A percentile compares a stretch with the other conserved stretches of the same genome.
phyloP scores from a whole-genome alignment of 148 eudicot genomes.

The Mesembryanthemum crystallinum region DNA sequence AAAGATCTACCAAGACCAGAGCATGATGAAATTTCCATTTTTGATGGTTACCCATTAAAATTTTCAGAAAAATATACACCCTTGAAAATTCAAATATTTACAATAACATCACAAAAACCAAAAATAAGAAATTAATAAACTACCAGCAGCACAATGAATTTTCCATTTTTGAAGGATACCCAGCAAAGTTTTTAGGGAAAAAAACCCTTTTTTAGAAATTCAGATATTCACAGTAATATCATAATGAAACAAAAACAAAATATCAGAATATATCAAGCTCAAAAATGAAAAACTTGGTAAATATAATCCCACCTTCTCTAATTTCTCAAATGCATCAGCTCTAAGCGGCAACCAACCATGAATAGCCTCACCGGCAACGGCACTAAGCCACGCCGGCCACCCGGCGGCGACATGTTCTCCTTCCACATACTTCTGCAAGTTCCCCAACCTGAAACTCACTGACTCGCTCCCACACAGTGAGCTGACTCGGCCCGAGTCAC shows the following conservation, averaged over 20 bases:
- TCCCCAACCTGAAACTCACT: constrained; percentile 80
- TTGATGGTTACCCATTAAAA: neutral
- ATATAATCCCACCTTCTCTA: constrained; percentile 88
- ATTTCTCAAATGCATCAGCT: constrained; percentile 75
- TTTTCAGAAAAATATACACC: neutral
- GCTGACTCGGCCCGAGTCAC: constrained; percentile 49
- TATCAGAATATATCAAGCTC: too few species aligned
- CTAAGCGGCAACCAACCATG: constrained; percentile 90
- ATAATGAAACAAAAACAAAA: neutral
- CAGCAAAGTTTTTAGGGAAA: neutral
- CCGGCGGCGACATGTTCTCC: constrained; percentile 96
- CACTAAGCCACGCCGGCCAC: constrained; percentile 98
- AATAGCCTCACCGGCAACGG: constrained; percentile 95
- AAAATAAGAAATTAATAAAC: neutral
- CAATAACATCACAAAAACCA: neutral
- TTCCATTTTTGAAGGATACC: neutral
- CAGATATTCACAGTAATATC: too few species aligned
- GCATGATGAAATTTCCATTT: neutral
- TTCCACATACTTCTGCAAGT: constrained; percentile 70
- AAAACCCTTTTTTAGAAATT: neutral
- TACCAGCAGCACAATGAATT: too few species aligned
- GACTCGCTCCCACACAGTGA: constrained; percentile 54
- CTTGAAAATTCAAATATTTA: neutral
- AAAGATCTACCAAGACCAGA: neutral
- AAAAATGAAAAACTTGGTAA: neutral